Conservation (phyloP, 208 protist species). For the Zelonia costaricensis region DNA sequence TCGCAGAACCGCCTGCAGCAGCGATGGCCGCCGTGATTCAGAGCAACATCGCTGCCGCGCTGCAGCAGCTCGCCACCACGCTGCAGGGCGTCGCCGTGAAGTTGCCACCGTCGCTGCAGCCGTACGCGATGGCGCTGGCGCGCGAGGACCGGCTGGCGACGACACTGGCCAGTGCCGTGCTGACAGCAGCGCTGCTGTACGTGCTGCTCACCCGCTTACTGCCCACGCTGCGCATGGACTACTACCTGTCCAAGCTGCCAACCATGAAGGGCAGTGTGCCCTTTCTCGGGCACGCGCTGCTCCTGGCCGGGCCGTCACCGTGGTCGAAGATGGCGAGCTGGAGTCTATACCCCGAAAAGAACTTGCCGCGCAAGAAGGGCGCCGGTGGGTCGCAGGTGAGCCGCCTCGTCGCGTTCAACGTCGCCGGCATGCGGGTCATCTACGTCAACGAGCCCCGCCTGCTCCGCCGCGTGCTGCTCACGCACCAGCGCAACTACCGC, state of each 20-base stretch:
- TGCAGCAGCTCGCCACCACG: background rate
- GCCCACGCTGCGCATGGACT: constrained; percentile 62
- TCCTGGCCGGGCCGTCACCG: constrained; percentile 60
- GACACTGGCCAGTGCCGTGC: constrained; percentile 16
- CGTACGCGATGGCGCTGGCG: constrained; percentile 16
- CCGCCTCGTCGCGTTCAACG: constrained; percentile 75
- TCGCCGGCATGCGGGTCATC: constrained; percentile 75
- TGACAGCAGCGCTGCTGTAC: constrained; percentile 42
- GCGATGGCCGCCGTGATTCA: constrained; percentile 17
- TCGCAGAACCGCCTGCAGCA: no score
- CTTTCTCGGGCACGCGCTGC: constrained; percentile 77
- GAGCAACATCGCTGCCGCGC: constrained; percentile 11
- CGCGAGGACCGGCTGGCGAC: constrained; percentile 17
- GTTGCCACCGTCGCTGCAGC: constrained; percentile 20
- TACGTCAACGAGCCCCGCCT: constrained; percentile 85
- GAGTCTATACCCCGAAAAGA: constrained; percentile 66
- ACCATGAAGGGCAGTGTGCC: constrained; percentile 66
- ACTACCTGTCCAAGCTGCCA: constrained; percentile 66
- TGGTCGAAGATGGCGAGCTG: constrained; percentile 82
- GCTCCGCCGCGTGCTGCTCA: constrained; percentile 80
- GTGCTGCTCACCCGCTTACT: constrained; percentile 48
- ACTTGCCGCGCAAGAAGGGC: constrained; percentile 20
- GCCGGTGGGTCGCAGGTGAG: constrained; percentile 15
- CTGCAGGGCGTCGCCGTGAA: constrained; percentile 22
- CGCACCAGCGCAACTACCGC: constrained; percentile 85